Conservation (phyloP, 805 yeast genomes). For the Wickerhamiella cacticola region DNA sequence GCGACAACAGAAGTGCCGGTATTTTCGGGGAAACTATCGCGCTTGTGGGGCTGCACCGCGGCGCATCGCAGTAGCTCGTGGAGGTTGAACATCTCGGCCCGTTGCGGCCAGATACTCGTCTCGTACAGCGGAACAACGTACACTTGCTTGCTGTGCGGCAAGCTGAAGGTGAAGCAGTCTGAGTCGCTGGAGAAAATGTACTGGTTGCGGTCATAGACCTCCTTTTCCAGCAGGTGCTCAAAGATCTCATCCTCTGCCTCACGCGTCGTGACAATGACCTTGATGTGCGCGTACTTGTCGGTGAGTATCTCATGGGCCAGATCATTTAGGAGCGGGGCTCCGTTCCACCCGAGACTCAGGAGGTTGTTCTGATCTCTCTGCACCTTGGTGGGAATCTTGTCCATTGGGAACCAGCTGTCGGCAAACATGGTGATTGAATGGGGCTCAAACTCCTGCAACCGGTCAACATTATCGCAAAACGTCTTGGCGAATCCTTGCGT, state of each 20-base stretch:
- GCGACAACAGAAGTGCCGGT: neutral
- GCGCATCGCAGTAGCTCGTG: neutral
- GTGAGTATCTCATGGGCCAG: slow-evolving; percentile 5
- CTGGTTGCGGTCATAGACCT: neutral
- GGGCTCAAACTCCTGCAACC: slow-evolving; percentile 4
- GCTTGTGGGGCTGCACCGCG: neutral
- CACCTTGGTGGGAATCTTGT: neutral
- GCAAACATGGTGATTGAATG: slow-evolving; percentile 1
- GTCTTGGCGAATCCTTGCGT: neutral
- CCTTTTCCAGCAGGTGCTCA: neutral
- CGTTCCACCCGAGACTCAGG: neutral
- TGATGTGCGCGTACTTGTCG: neutral
- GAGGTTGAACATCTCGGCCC: too few species aligned
- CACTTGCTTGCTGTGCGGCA: neutral
- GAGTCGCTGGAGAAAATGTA: slow-evolving; percentile 9
- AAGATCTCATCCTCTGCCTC: slow-evolving; percentile 12
- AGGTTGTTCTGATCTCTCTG: neutral
- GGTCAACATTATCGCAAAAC: slow-evolving; percentile 2
- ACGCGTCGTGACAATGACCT: slow-evolving; percentile 1
- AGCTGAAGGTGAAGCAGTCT: slow-evolving; percentile 4
- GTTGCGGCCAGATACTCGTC: neutral
- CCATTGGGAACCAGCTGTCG: slow-evolving; percentile 5
- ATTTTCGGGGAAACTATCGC: neutral
- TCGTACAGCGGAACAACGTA: slow-evolving; percentile 2
- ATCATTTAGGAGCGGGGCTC: neutral